Evolutionary conservation across 352 stramenopile species (phyloP).

Genomic region (Hyaloperonospora arabidopsidis): DNA sequence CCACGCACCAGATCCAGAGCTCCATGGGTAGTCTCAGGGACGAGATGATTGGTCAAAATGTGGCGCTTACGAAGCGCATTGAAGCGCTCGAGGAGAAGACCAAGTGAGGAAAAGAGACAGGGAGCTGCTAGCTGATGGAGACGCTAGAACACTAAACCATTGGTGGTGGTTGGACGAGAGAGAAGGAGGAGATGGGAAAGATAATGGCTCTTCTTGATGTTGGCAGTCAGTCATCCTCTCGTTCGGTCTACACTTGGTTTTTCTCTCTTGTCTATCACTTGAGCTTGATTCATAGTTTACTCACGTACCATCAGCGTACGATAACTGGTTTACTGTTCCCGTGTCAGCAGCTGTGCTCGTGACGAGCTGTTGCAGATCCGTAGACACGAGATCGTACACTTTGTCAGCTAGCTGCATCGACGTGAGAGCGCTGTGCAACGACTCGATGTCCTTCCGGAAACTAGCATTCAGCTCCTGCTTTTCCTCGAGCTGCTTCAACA

Average conservation of each 20-base stretch:
- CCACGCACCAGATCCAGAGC: conserved; percentile 63
- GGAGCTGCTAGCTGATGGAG: neutral
- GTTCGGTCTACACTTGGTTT: too few relatives aligned
- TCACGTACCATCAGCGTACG: conserved; percentile 9
- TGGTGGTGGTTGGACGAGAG: too few relatives aligned
- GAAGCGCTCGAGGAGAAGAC: conserved; percentile 59
- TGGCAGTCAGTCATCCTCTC: neutral
- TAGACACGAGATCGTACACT: conserved; percentile 48
- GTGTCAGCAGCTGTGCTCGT: conserved; percentile 16
- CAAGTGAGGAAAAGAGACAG: conserved; percentile 28
- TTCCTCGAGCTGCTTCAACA: conserved; percentile 50
- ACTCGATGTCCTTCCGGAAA: conserved; percentile 60
- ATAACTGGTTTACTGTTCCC: neutral
- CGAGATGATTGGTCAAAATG: conserved; percentile 64
- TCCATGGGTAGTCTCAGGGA: conserved; percentile 56
- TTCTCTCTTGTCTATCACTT: conserved; percentile 11
- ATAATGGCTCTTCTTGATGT: conserved; percentile 15
- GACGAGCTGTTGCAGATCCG: conserved; percentile 43
- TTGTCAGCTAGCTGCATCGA: conserved; percentile 55
- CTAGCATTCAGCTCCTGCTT: conserved; percentile 47
- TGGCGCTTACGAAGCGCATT: conserved; percentile 59
- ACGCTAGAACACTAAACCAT: neutral
- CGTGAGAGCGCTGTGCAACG: conserved; percentile 51
- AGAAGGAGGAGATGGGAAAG: too few relatives aligned
- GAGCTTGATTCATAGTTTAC: conserved; percentile 8